Evolutionary conservation across 2,329 filamentous ascomycete species (phyloP).

Genomic region (Aspergillus fructus): DNA sequence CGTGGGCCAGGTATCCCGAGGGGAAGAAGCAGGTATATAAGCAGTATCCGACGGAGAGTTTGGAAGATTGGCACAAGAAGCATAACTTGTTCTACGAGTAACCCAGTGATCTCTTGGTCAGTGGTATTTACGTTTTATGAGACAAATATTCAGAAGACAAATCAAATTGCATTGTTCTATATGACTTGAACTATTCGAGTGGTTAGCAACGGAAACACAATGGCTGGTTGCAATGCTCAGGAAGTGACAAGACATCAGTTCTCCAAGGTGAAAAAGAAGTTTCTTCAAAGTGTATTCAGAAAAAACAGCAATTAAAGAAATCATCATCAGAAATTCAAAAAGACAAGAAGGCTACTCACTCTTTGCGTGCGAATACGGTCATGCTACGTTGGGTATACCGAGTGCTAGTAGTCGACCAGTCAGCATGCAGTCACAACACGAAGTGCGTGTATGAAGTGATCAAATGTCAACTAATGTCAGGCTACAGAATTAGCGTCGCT

Average conservation of each 20-base stretch:
- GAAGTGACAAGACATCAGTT: conserved; percentile 7
- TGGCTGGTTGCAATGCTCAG: conserved; percentile 9
- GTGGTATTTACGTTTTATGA: background rate
- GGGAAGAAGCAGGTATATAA: conserved; percentile 46
- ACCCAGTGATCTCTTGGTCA: background rate
- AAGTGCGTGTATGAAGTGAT: conserved; percentile 22
- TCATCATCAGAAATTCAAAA: conserved; percentile 52
- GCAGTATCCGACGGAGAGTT: conserved; percentile 37
- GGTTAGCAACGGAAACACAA: conserved; percentile 25
- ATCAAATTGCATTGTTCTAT: conserved; percentile 9
- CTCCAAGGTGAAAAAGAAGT: conserved; percentile 32
- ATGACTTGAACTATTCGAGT: conserved; percentile 9
- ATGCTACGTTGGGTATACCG: background rate
- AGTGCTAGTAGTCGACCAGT: conserved; percentile 23
- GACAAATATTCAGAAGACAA: background rate
- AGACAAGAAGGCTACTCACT: conserved; percentile 23
- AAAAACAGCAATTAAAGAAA: conserved; percentile 63
- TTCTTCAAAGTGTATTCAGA: conserved; percentile 62
- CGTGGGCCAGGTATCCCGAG: conserved; percentile 49
- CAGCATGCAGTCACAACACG: conserved; percentile 27
- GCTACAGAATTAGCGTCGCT: conserved; percentile 37
- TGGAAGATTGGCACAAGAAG: conserved; percentile 50
- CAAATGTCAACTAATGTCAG: conserved; percentile 42
- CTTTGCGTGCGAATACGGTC: conserved; percentile 2
- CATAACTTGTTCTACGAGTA: conserved; percentile 37